A percentile compares a stretch with the other conserved stretches of the same genome.
Evolutionary conservation across 1,139 yeast genomes (phyloP).

Genomic region (Sugiyamaella sp.): DNA sequence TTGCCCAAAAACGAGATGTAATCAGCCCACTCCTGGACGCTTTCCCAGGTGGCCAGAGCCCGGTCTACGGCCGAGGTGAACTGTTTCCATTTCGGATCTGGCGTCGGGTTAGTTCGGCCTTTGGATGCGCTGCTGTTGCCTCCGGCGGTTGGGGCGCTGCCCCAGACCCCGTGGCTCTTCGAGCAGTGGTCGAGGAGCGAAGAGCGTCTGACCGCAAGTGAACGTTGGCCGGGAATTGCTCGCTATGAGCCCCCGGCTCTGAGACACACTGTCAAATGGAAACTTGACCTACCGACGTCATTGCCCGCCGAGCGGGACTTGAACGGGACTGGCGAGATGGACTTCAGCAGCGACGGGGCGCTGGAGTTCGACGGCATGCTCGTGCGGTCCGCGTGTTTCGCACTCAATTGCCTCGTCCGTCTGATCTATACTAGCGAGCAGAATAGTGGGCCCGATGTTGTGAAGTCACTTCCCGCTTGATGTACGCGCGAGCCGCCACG

Average conservation of each 20-base stretch:
- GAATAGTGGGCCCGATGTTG: background rate
- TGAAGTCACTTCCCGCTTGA: background rate
- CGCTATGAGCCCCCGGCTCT: too few species aligned
- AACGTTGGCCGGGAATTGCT: too few species aligned
- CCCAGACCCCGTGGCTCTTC: constrained; percentile 2
- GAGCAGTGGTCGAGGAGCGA: background rate
- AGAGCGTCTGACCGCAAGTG: too few species aligned
- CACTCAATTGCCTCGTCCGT: background rate
- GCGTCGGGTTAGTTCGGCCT: background rate
- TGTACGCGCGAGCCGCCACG: background rate
- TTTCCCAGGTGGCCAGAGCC: constrained; percentile 75
- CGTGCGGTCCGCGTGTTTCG: background rate
- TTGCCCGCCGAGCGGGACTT: constrained; percentile 12
- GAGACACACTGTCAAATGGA: too few species aligned
- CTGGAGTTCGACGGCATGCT: constrained; percentile 21
- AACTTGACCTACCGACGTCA: constrained; percentile 24
- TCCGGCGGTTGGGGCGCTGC: constrained; percentile 6
- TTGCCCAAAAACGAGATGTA: constrained; percentile 85
- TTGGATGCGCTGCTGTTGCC: background rate
- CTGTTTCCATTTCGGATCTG: constrained; percentile 64
- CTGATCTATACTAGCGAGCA: too few species aligned
- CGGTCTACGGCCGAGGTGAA: constrained; percentile 68
- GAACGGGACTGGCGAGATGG: constrained; percentile 27
- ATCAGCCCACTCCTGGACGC: constrained; percentile 98
- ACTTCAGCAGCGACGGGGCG: constrained; percentile 24